A percentile compares a stretch with the other conserved stretches of the same genome.
Conservation (phyloP, 208 protist species). For the Balamuthia mandrillaris region DNA sequence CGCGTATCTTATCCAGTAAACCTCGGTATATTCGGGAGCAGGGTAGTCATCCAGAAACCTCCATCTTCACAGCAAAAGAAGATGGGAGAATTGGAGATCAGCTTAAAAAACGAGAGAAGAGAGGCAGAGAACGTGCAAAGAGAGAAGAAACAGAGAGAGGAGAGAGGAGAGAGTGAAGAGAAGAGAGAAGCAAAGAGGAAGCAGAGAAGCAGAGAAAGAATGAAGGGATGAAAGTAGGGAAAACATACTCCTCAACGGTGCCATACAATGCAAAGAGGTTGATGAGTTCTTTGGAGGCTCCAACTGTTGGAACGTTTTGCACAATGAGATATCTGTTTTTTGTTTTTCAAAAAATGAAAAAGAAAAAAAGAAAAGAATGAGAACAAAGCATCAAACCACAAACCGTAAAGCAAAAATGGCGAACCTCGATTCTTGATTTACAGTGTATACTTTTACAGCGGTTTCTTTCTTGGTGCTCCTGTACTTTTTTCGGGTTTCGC, state of each 20-base stretch:
- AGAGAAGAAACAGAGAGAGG: background rate
- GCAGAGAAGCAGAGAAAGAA: background rate
- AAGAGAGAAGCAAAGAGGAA: background rate
- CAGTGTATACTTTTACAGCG: constrained; percentile 1
- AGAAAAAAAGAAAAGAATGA: background rate
- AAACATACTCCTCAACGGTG: background rate
- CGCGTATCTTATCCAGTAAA: background rate
- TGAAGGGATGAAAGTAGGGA: too few species aligned
- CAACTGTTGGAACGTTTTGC: constrained; percentile 16
- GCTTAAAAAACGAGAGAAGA: too few species aligned
- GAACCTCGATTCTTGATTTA: background rate
- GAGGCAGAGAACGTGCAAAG: too few species aligned
- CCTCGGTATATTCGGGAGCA: background rate
- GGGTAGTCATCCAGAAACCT: background rate
- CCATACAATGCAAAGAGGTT: background rate
- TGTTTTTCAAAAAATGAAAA: background rate
- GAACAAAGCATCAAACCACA: background rate
- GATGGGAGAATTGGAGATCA: too few species aligned
- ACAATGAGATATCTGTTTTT: background rate
- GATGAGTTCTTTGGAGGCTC: background rate
- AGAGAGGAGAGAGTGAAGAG: background rate
- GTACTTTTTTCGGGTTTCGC: background rate
- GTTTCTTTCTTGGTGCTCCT: background rate
- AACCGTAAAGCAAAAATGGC: background rate
- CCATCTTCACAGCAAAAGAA: background rate